Evolutionary conservation across 768 basidiomycete genomes (phyloP).

Genomic region (Lyophyllum decastes): DNA sequence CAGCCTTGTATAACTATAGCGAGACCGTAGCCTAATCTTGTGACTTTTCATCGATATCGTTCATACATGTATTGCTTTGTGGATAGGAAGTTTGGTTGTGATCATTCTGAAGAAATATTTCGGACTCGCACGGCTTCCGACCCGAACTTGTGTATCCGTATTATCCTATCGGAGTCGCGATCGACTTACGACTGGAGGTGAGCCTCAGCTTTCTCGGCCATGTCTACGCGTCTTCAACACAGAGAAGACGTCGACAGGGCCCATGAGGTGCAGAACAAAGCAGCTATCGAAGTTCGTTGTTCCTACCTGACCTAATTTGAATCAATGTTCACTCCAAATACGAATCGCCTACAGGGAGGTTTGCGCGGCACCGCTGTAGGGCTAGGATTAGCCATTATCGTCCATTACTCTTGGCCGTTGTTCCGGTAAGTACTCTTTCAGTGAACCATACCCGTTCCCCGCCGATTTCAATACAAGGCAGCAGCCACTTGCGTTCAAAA

Average conservation of each 20-base stretch:
- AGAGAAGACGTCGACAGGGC: constrained; percentile 60
- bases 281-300: constrained; percentile 53
- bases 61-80: not conserved
- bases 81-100: not conserved
- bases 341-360: constrained; percentile 46
- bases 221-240: constrained; percentile 42
- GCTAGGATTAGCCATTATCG: constrained; percentile 59
- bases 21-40: not conserved
- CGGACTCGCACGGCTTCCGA: not conserved
- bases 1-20: constrained; percentile 1
- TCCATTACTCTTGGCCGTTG: constrained; percentile 69
- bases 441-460: not conserved
- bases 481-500: constrained; percentile 81
- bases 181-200: not conserved
- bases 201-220: constrained; percentile 7
- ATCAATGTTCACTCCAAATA: not conserved
- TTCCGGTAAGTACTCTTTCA: constrained; percentile 52
- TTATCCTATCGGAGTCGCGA: too few relatives aligned
- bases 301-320: not conserved
- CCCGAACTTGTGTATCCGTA: not conserved
- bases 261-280: constrained; percentile 57
- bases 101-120: not conserved
- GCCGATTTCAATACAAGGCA: constrained; percentile 42
- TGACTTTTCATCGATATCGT: not conserved
- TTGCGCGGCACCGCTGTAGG: constrained; percentile 54